These are phyloP conservation scores for Trichosporon sp. DNA, from an alignment of 1,284 basidiomycete species.

Conservation along the genomic window DNA sequence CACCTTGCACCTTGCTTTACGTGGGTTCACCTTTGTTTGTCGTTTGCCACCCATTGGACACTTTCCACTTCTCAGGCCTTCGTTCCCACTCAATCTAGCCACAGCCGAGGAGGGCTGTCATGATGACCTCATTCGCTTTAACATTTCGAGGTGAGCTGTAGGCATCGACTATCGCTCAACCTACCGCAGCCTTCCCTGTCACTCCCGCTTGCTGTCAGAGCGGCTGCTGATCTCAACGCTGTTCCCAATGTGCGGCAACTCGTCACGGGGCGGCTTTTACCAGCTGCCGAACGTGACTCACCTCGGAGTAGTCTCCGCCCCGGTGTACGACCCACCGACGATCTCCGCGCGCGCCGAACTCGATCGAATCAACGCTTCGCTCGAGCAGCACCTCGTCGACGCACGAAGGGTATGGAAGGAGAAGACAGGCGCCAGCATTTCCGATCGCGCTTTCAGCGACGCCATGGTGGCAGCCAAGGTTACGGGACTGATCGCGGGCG, in stretches of 20 bases:
- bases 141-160: too few species aligned
- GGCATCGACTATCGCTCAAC: not conserved
- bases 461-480: not conserved
- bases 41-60: too few species aligned
- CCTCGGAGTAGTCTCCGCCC: too few species aligned
- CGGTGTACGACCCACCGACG: not conserved
- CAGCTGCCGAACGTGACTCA: not conserved
- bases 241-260: not conserved
- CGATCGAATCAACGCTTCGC: not conserved
- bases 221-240: not conserved
- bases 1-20: too few species aligned
- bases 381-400: not conserved
- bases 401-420: not conserved
- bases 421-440: not conserved
- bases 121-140: too few species aligned
- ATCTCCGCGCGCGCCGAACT: not conserved
- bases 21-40: too few species aligned
- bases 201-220: too few species aligned
- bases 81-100: too few species aligned
- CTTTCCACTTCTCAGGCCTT: too few species aligned
- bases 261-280: not conserved
- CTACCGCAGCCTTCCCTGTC: not conserved
- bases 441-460: not conserved
- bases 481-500: not conserved
- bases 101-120: too few species aligned